Evolutionary conservation across 2,329 filamentous ascomycete species (phyloP), one percentile per base, ranked within the genome.

Genomic region (Pseudogymnoascus destructans): DNA sequence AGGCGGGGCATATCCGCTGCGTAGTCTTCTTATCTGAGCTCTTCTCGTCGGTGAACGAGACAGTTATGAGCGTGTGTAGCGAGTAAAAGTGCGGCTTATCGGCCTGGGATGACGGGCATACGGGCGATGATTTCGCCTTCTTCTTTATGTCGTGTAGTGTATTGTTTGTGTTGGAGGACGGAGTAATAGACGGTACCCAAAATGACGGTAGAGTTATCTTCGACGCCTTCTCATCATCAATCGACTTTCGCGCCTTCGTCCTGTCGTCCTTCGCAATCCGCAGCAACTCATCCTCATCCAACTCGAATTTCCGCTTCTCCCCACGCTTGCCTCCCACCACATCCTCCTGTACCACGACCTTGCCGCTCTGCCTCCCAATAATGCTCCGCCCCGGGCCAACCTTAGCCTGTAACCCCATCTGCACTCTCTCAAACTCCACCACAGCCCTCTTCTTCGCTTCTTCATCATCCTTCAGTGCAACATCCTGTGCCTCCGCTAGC

Each of bases 141-240:
- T 82, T 84, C n/a, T 72, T 72, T 36, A 79, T 73, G 5, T 78
- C 72, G 66, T 82, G 75, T 57, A 83, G 74, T 57, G 77, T 74
- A 55, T 76, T 73, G 52, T 79, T 79, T 35, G 77, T 79, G 60
- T 84, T 81, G 49, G 80, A 80, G 0, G 77, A 77, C 0, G 89
- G 89, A 0, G 87, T 95, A 59, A 92, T 79, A 0, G 86, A 88
- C 0, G 90, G 92, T 1, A 92, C 86, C 93, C 92, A 97, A 73
- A 97, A 97, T 0, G 89, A 95, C 0, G 89, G 88, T 0, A 95
- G 73, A 13, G 79, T 78, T 1, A 81, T 79, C 70, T 86, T 87
- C 7, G 79, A 75, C 2, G 82, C 79, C 74, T 85, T 87, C 70
- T 95, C 88, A 40, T 81, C 79, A 57, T 88, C 82, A 59, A 93